These are phyloP conservation scores for Quercus gilva DNA, from an alignment of 306 rosid genomes.

Conservation along the genomic window DNA sequence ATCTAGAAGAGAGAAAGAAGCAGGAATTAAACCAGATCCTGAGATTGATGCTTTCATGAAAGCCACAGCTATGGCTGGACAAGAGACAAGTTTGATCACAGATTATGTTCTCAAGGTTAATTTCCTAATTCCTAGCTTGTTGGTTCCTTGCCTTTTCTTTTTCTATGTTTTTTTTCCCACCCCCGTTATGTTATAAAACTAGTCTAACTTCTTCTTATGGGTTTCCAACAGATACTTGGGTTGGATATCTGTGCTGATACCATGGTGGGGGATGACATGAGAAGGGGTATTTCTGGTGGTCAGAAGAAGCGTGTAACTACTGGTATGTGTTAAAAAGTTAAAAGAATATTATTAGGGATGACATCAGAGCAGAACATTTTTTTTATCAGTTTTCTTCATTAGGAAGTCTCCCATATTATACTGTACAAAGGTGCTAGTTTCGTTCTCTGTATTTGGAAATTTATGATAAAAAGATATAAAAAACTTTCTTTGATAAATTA, in stretches of 20 bases:
- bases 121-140: background rate
- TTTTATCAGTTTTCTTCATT: background rate
- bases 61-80: constrained; percentile 59
- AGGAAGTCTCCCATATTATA: background rate
- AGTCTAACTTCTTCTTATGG: background rate
- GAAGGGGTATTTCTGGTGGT: constrained; percentile 65
- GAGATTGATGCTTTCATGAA: constrained; percentile 80
- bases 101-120: constrained; percentile 55
- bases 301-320: constrained; percentile 64
- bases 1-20: constrained; percentile 58
- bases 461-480: background rate
- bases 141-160: background rate
- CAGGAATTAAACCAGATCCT: constrained; percentile 68
- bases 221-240: constrained; percentile 42
- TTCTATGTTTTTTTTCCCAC: no score
- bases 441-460: background rate
- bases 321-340: constrained; percentile 25
- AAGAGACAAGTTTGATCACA: constrained; percentile 57
- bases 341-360: background rate
- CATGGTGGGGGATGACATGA: constrained; percentile 55
- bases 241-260: constrained; percentile 58
- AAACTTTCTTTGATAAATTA: background rate
- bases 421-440: background rate
- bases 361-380: background rate
- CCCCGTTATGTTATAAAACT: background rate